Evolutionary conservation across 192 early-diverging fungal genomes (phyloP).

Genomic region (Rhizoclosmatium sp.): DNA sequence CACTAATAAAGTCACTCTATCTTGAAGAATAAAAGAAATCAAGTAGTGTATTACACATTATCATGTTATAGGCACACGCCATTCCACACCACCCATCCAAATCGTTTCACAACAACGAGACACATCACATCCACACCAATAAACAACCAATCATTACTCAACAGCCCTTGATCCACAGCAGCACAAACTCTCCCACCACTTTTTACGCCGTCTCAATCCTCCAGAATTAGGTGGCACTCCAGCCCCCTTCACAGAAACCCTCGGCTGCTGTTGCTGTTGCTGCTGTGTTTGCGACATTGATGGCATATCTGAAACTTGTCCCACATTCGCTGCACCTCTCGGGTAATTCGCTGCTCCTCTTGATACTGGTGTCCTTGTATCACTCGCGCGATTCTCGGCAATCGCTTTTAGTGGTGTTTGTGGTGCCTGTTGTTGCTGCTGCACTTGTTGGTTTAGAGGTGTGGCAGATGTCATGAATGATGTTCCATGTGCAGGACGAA

Average conservation of each 20-base stretch:
- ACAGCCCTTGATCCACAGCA: not conserved
- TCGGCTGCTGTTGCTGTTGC: not conserved
- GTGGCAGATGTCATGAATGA: slow-evolving; percentile 13
- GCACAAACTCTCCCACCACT: slow-evolving; percentile 7
- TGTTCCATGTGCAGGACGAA: slow-evolving; percentile 11
- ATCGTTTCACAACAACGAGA: no score
- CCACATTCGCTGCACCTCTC: not conserved
- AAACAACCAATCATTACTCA: not conserved
- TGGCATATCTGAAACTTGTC: not conserved
- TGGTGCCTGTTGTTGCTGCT: slow-evolving; percentile 12
- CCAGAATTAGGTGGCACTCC: not conserved
- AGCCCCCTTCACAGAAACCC: no score
- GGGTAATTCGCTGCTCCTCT: not conserved
- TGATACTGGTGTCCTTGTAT: not conserved
- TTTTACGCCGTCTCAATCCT: slow-evolving; percentile 15
- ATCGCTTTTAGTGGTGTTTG: not conserved
- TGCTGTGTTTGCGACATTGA: not conserved
- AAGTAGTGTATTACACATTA: no score
- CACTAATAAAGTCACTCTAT: not conserved
- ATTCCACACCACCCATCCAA: no score
- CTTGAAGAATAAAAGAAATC: no score
- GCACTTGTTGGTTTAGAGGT: not conserved
- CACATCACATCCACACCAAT: not conserved
- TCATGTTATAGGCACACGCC: no score
- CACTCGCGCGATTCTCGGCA: not conserved